These are phyloP conservation scores for Dentipellis fragilis DNA, from an alignment of 768 basidiomycete species.

Conservation along the genomic window DNA sequence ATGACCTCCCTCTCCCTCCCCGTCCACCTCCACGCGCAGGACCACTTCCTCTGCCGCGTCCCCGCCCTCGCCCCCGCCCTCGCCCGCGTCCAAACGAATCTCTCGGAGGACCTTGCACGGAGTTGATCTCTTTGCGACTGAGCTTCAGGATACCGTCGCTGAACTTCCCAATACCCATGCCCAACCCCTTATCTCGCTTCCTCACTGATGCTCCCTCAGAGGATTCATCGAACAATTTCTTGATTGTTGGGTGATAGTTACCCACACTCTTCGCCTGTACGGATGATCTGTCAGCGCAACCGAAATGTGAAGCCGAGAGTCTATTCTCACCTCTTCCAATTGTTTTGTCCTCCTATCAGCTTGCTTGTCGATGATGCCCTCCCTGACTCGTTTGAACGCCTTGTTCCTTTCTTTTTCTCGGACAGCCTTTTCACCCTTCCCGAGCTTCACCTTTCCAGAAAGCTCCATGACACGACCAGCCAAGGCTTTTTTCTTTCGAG, in stretches of 20 bases:
- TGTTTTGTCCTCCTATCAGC: constrained; percentile 41
- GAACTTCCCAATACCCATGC: constrained; percentile 75
- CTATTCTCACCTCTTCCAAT: constrained; percentile 53
- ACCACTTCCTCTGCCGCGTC: constrained; percentile 8
- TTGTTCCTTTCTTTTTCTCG: constrained; percentile 56
- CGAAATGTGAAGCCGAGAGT: neutral
- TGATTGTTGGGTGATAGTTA: constrained; percentile 75
- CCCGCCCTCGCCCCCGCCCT: constrained; percentile 18
- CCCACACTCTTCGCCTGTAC: constrained; percentile 72
- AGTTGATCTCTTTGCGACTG: constrained; percentile 46
- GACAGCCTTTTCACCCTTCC: constrained; percentile 60
- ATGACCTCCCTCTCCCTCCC: neutral
- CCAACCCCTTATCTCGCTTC: constrained; percentile 55
- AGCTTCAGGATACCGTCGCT: constrained; percentile 59
- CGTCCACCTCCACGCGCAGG: neutral
- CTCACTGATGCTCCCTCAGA: constrained; percentile 19
- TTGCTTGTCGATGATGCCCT: constrained; percentile 57
- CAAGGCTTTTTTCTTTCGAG: constrained; percentile 62
- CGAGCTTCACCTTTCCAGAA: constrained; percentile 55
- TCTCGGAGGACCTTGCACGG: constrained; percentile 19
- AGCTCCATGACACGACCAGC: constrained; percentile 72
- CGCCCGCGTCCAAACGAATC: constrained; percentile 7
- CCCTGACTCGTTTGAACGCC: constrained; percentile 62
- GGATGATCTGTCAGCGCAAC: neutral
- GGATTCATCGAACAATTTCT: constrained; percentile 48